These are phyloP conservation scores for Mortierella sp. DNA, from an alignment of 371 early-diverging fungal species.

Conservation along the genomic window DNA sequence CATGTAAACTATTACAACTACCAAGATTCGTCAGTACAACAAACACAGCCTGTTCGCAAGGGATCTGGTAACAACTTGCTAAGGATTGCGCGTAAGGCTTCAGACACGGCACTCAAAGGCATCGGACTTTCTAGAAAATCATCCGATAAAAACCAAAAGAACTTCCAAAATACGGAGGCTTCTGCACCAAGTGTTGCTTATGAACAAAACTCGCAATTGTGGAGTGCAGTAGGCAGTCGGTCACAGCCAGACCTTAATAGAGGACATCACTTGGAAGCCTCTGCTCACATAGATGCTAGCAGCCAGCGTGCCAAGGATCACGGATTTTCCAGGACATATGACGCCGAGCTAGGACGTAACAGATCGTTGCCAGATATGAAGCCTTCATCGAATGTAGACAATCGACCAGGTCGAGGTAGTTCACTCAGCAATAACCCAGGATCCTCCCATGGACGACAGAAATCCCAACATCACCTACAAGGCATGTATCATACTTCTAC, in stretches of 20 bases:
- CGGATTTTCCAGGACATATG: slow-evolving; percentile 10
- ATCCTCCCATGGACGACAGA: slow-evolving; percentile 27
- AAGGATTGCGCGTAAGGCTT: slow-evolving; percentile 47
- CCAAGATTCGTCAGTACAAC: background rate
- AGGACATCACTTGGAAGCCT: slow-evolving; percentile 1
- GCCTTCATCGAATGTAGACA: background rate
- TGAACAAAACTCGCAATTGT: slow-evolving; percentile 24
- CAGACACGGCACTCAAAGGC: slow-evolving; percentile 38
- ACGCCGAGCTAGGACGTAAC: slow-evolving; percentile 35
- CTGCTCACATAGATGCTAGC: slow-evolving; percentile 3
- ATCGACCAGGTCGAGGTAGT: slow-evolving; percentile 29
- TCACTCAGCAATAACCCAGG: slow-evolving; percentile 38
- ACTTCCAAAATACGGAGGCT: slow-evolving; percentile 8
- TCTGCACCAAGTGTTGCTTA: background rate
- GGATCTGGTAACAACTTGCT: slow-evolving; percentile 37
- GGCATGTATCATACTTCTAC: slow-evolving; percentile 13
- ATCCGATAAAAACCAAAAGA: slow-evolving; percentile 27
- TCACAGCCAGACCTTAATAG: slow-evolving; percentile 4
- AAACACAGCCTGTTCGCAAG: slow-evolving; percentile 34
- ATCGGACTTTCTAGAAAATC: slow-evolving; percentile 41
- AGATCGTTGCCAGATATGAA: slow-evolving; percentile 38
- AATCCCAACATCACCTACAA: slow-evolving; percentile 25
- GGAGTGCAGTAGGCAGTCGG: slow-evolving; percentile 11
- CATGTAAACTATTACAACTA: background rate
- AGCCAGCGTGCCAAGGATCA: background rate